Conservation (phyloP, 306 rosid species). For the Cicer arietinum region DNA sequence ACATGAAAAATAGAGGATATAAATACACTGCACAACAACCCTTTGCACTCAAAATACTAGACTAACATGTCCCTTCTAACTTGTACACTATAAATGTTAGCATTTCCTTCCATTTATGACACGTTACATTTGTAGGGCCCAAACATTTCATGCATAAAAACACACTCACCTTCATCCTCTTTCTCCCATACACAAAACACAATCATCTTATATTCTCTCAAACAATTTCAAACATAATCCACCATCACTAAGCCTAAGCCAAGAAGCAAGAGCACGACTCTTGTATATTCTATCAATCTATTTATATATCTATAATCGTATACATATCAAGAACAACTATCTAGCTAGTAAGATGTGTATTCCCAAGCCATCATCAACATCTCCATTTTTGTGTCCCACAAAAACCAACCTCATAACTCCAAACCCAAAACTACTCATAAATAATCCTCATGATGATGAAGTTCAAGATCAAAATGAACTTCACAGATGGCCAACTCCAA, state of each 20-base stretch:
- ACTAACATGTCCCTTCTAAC: conserved; percentile 8
- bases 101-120: conserved; percentile 50
- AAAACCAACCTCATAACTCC: conserved; percentile 59
- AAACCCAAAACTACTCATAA: conserved; percentile 42
- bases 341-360: conserved; percentile 18
- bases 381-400: conserved; percentile 58
- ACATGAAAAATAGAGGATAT: too few species aligned
- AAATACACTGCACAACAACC: too few species aligned
- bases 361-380: conserved; percentile 44
- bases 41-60: too few species aligned
- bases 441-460: conserved; percentile 32
- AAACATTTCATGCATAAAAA: conserved; percentile 57
- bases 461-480: conserved; percentile 50
- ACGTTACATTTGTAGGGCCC: conserved; percentile 59
- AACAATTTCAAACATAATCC: conserved; percentile 42
- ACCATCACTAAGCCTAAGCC: conserved; percentile 12
- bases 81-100: conserved; percentile 1
- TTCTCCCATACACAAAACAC: conserved; percentile 48
- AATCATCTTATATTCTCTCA: conserved; percentile 32
- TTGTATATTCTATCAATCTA: conserved; percentile 5
- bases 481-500: conserved; percentile 78
- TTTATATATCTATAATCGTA: neutral
- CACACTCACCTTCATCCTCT: conserved; percentile 52
- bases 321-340: conserved; percentile 18
- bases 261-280: conserved; percentile 17